A percentile compares a stretch with the other conserved stretches of the same genome.
Conservation (phyloP, 805 yeast genomes). For the Kodamaea neixiangensis region DNA sequence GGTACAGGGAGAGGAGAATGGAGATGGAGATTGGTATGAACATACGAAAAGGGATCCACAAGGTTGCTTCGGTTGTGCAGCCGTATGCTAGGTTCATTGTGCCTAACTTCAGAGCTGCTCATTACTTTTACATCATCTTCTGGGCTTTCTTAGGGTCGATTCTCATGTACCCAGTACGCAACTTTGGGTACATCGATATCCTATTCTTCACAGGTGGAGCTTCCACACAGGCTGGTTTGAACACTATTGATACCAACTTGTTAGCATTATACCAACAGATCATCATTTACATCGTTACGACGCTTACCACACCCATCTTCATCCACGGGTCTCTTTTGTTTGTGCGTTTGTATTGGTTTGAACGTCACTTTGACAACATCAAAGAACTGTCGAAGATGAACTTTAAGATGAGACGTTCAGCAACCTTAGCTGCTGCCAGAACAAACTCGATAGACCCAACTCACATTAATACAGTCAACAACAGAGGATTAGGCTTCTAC, state of each 20-base stretch:
- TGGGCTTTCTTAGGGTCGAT: constrained; percentile 70
- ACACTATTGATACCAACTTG: constrained; percentile 69
- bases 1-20: constrained; percentile 6
- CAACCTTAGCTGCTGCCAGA: constrained; percentile 65
- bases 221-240: constrained; percentile 89
- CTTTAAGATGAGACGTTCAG: constrained; percentile 78
- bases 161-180: constrained; percentile 72
- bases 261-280: constrained; percentile 79
- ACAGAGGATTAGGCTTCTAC: constrained; percentile 33
- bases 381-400: constrained; percentile 74
- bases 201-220: constrained; percentile 77
- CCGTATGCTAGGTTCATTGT: constrained; percentile 45
- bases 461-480: constrained; percentile 25
- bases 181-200: constrained; percentile 71
- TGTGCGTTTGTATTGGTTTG: constrained; percentile 85
- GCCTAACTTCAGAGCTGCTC: constrained; percentile 64
- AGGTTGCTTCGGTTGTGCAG: constrained; percentile 33
- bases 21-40: constrained; percentile 18
- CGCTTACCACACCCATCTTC: constrained; percentile 81
- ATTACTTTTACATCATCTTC: constrained; percentile 67
- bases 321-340: constrained; percentile 80
- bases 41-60: constrained; percentile 38
- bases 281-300: constrained; percentile 59
- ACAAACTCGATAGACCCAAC: constrained; percentile 35
- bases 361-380: constrained; percentile 81